Percentiles rank a stretch among this genome's conserved stretches.
Conservation (phyloP, 2,329 filamentous ascomycete species). For the Parafenestella ontariensis region DNA sequence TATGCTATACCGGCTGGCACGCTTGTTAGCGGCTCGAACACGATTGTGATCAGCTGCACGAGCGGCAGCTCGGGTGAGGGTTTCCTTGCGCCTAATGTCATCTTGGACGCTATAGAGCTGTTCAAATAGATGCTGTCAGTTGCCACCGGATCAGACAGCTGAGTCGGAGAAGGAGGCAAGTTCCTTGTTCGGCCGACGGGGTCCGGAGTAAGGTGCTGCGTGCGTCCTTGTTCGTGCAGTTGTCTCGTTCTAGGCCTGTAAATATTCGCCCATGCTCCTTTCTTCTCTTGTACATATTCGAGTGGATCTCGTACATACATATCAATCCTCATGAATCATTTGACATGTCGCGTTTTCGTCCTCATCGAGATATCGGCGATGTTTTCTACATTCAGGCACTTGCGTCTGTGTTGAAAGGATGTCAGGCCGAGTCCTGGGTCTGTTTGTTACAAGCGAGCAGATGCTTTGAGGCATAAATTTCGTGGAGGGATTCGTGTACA, state of each 20-base stretch:
- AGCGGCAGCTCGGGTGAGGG: conserved; percentile 65
- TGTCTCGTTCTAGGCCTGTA: background rate
- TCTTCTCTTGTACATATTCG: background rate
- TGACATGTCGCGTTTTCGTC: background rate
- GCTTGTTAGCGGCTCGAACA: conserved; percentile 67
- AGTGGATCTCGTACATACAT: background rate
- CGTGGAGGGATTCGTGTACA: too few species aligned
- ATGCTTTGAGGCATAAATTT: too few species aligned
- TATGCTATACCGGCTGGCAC: conserved; percentile 66
- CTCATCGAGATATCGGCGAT: background rate
- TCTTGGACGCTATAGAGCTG: conserved; percentile 46
- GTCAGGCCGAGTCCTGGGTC: background rate
- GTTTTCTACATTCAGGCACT: background rate
- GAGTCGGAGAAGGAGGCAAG: background rate
- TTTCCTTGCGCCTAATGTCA: conserved; percentile 65
- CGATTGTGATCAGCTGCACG: conserved; percentile 64
- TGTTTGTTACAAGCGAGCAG: background rate
- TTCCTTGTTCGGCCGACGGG: background rate
- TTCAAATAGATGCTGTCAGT: conserved; percentile 24
- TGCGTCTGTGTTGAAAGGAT: background rate
- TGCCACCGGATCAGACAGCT: background rate
- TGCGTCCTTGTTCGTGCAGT: background rate
- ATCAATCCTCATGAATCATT: background rate
- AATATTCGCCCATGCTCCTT: background rate
- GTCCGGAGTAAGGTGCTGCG: background rate